These are phyloP conservation scores for Euphorbia peplus DNA, from an alignment of 345 rosid genomes.

Conservation along the genomic window DNA sequence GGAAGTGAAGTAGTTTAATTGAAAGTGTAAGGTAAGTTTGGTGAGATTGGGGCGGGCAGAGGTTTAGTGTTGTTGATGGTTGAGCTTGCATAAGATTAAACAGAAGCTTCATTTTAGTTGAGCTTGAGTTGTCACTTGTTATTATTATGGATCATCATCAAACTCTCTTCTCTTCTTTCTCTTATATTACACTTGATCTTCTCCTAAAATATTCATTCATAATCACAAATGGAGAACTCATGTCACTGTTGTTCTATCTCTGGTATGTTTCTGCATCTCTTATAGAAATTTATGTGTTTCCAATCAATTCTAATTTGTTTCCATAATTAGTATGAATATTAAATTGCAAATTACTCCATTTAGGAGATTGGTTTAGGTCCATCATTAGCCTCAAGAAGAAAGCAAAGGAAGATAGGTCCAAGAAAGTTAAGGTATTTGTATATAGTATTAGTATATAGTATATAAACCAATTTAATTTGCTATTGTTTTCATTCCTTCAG, in stretches of 20 bases:
- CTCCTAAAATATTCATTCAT: constrained; percentile 4
- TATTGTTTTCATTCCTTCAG: too few species aligned
- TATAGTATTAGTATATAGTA: too few species aligned
- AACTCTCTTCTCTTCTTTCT: constrained; percentile 11
- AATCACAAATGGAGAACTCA: not conserved
- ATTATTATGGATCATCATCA: not conserved
- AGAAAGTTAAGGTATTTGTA: constrained; percentile 40
- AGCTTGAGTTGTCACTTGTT: constrained; percentile 38
- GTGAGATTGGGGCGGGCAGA: not conserved
- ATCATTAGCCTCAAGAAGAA: constrained; percentile 32
- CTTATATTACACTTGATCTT: constrained; percentile 20
- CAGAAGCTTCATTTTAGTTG: constrained; percentile 40
- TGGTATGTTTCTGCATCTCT: constrained; percentile 21
- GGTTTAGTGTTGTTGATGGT: constrained; percentile 20
- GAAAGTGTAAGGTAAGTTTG: not conserved
- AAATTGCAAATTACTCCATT: too few species aligned
- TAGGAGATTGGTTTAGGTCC: constrained; percentile 52
- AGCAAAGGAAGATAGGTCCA: constrained; percentile 39
- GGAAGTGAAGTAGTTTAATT: too few species aligned
- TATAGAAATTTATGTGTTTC: not conserved
- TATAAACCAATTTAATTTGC: too few species aligned
- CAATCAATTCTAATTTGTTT: not conserved
- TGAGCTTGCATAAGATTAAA: constrained; percentile 35
- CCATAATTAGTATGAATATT: too few species aligned
- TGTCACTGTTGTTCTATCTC: constrained; percentile 13